These are phyloP conservation scores for Saccharomycopsis sp. DNA, from an alignment of 805 yeast species.

Conservation along the genomic window DNA sequence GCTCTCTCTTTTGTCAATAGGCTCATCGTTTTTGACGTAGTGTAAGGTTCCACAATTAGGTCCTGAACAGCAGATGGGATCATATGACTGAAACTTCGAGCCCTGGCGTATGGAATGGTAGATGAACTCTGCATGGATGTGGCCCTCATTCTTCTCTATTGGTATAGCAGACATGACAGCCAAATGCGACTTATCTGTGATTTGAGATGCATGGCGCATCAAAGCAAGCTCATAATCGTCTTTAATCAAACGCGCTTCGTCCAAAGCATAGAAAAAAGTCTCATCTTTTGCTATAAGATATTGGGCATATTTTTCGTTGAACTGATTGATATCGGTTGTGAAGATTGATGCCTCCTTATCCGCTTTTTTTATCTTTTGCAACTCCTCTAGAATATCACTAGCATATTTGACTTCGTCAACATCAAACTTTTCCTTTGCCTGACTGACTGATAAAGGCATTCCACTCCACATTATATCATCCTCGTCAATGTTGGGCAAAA, in stretches of 20 bases:
- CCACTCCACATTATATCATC: constrained; percentile 99
- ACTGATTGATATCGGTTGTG: constrained; percentile 52
- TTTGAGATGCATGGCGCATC: constrained; percentile 72
- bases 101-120: constrained; percentile 95
- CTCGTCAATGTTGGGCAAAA: constrained; percentile 73
- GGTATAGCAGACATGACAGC: constrained; percentile 93
- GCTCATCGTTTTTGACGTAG: constrained; percentile 75
- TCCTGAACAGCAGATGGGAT: constrained; percentile 94
- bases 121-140: constrained; percentile 90
- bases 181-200: constrained; percentile 80
- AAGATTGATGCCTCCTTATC: constrained; percentile 29
- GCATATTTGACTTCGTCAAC: constrained; percentile 75
- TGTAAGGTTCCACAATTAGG: constrained; percentile 87
- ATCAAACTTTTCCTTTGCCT: constrained; percentile 61
- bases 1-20: constrained; percentile 49
- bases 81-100: constrained; percentile 80
- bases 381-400: constrained; percentile 37
- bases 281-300: constrained; percentile 38
- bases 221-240: constrained; percentile 74
- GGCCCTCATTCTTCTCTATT: constrained; percentile 80
- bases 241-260: constrained; percentile 80
- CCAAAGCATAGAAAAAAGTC: constrained; percentile 64
- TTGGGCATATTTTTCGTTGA: constrained; percentile 32
- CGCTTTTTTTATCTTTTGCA: constrained; percentile 28
- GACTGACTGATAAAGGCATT: constrained; percentile 59